phyloP scores from a whole-genome alignment of 2,329 filamentous ascomycete species.

The Paecilomyces formosus region DNA sequence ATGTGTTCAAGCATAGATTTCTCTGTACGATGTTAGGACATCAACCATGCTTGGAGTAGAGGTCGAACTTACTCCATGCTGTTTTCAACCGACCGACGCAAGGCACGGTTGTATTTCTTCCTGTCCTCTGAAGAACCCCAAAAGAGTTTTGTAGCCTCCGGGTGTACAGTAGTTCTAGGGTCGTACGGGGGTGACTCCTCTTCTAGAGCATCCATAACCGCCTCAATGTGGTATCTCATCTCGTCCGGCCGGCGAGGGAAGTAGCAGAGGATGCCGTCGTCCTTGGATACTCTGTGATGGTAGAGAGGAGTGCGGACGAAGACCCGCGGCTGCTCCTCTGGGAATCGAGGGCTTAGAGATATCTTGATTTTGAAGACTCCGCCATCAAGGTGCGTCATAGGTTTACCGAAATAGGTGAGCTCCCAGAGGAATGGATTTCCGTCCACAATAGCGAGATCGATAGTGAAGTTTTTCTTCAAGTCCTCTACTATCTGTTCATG shows the following conservation, averaged over 20 bases:
- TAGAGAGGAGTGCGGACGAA: constrained; percentile 75
- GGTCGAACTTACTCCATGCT: constrained; percentile 25
- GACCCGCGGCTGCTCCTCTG: constrained; percentile 78
- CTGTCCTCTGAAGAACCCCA: constrained; percentile 76
- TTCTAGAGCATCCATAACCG: constrained; percentile 73
- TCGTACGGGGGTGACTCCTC: constrained; percentile 86
- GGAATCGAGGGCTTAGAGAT: constrained; percentile 75
- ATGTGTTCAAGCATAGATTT: not conserved
- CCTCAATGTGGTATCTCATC: constrained; percentile 73
- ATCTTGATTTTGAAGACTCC: constrained; percentile 79
- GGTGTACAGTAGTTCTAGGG: constrained; percentile 77
- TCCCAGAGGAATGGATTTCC: constrained; percentile 85
- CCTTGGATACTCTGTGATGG: constrained; percentile 75
- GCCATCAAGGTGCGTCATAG: constrained; percentile 89
- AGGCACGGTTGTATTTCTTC: constrained; percentile 73
- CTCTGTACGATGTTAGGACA: not conserved
- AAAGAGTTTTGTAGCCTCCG: constrained; percentile 75
- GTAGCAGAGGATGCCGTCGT: constrained; percentile 73
- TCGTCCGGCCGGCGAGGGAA: constrained; percentile 65
- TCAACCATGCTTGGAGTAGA: not conserved
- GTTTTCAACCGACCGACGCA: constrained; percentile 65
- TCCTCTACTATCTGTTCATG: constrained; percentile 72
- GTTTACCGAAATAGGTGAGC: constrained; percentile 80
- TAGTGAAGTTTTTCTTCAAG: constrained; percentile 64
- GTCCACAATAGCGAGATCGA: constrained; percentile 69